Conservation (phyloP, 1,284 basidiomycete genomes). For the Meripilus lineatus region DNA sequence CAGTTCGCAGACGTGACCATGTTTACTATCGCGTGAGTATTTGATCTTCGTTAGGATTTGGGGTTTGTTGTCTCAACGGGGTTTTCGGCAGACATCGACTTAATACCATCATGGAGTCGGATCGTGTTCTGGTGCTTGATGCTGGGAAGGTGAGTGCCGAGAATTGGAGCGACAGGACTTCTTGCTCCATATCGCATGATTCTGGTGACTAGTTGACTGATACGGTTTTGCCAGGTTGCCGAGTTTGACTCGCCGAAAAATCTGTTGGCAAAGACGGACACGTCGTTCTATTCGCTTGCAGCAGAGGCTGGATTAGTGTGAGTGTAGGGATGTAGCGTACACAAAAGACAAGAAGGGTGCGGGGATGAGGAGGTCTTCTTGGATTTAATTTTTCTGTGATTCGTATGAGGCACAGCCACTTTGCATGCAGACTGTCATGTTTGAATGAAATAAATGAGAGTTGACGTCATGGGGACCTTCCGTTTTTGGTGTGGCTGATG, state of each 20-base stretch:
- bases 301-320: constrained; percentile 50
- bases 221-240: constrained; percentile 40
- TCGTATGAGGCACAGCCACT: too few species aligned
- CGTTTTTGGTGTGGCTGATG: too few species aligned
- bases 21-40: constrained; percentile 72
- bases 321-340: too few species aligned
- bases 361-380: too few species aligned
- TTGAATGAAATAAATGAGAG: too few species aligned
- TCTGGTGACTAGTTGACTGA: constrained; percentile 2
- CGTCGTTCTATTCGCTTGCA: constrained; percentile 52
- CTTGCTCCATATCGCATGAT: constrained; percentile 7
- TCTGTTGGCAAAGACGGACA: constrained; percentile 53
- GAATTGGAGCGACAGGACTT: not conserved
- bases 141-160: constrained; percentile 52
- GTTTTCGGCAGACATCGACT: constrained; percentile 63
- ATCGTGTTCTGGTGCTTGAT: constrained; percentile 81
- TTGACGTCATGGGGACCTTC: too few species aligned
- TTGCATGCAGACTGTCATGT: too few species aligned
- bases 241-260: constrained; percentile 71
- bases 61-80: not conserved
- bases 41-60: not conserved
- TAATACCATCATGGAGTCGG: constrained; percentile 88
- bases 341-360: too few species aligned
- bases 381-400: too few species aligned
- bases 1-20: constrained; percentile 73